These are phyloP conservation scores for Cladobotryum protrusum DNA, from an alignment of 2,329 filamentous ascomycete genomes.

Conservation along the genomic window DNA sequence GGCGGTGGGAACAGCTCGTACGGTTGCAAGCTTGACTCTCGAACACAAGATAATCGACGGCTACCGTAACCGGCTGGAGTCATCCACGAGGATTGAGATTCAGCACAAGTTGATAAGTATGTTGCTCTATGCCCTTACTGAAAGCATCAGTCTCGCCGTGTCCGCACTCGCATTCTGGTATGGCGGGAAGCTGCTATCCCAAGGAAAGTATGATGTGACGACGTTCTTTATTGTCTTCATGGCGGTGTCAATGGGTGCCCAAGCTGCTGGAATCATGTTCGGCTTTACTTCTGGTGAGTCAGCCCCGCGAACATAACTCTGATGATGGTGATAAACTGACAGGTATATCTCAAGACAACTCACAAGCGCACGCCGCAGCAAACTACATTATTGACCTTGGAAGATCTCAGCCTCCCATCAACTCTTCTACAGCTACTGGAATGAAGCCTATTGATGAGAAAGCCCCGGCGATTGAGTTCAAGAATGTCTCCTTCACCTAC, in stretches of 20 bases:
- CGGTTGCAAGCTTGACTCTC: no score
- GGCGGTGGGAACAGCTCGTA: no score
- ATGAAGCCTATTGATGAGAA: neutral
- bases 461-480: conserved; percentile 2
- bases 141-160: conserved; percentile 20
- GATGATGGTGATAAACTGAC: no score
- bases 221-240: conserved; percentile 38
- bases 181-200: conserved; percentile 18
- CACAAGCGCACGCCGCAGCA: neutral
- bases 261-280: conserved; percentile 19
- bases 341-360: conserved; percentile 1
- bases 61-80: no score
- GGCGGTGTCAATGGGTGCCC: conserved; percentile 29
- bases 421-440: no score
- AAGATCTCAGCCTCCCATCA: no score
- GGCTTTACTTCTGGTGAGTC: conserved; percentile 8
- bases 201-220: conserved; percentile 29
- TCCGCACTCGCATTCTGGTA: conserved; percentile 14
- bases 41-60: no score
- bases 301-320: no score
- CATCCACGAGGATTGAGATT: no score
- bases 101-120: no score
- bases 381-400: conserved; percentile 2
- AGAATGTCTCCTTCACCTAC: conserved; percentile 4
- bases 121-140: conserved; percentile 1